A percentile compares a stretch with the other conserved stretches of the same genome.
Conservation (phyloP, 495 filamentous ascomycete species). For the Opeltia flavorubescens region DNA sequence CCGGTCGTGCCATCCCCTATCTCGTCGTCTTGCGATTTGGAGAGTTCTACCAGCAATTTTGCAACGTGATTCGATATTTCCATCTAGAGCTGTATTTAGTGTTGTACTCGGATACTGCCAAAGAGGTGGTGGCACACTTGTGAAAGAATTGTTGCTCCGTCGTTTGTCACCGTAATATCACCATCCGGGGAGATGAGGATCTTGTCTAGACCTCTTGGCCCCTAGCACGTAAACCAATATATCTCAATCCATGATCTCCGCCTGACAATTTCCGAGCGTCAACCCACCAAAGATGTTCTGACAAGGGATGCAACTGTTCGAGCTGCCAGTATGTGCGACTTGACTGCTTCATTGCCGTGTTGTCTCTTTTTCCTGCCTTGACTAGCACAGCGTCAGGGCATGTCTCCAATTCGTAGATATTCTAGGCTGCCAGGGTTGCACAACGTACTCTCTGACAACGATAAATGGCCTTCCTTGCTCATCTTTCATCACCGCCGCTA, state of each 20-base stretch:
- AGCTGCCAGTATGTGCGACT: conserved; percentile 92
- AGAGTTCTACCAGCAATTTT: conserved; percentile 93
- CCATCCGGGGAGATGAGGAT: conserved; percentile 98
- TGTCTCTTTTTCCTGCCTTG: conserved; percentile 97
- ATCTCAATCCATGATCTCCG: neutral
- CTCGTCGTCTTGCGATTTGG: conserved; percentile 97
- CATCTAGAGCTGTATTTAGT: conserved; percentile 46
- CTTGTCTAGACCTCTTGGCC: conserved; percentile 94
- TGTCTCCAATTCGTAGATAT: neutral
- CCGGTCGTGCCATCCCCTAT: conserved; percentile 98
- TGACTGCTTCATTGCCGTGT: conserved; percentile 92
- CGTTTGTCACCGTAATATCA: conserved; percentile 98
- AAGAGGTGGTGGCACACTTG: conserved; percentile 38
- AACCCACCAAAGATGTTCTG: conserved; percentile 70
- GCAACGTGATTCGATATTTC: conserved; percentile 98
- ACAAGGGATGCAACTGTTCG: conserved; percentile 93
- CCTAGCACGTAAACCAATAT: conserved; percentile 32
- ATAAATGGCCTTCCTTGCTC: conserved; percentile 96
- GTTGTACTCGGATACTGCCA: neutral
- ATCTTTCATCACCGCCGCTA: conserved; percentile 71
- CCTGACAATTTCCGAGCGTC: neutral
- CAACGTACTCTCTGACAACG: conserved; percentile 87
- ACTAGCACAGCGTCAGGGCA: conserved; percentile 31
- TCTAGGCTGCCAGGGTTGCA: neutral
- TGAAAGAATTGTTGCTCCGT: conserved; percentile 90